Base-by-base conservation (phyloP, 2,329 filamentous ascomycete genomes). In the Venturia oleaginea region DNA sequence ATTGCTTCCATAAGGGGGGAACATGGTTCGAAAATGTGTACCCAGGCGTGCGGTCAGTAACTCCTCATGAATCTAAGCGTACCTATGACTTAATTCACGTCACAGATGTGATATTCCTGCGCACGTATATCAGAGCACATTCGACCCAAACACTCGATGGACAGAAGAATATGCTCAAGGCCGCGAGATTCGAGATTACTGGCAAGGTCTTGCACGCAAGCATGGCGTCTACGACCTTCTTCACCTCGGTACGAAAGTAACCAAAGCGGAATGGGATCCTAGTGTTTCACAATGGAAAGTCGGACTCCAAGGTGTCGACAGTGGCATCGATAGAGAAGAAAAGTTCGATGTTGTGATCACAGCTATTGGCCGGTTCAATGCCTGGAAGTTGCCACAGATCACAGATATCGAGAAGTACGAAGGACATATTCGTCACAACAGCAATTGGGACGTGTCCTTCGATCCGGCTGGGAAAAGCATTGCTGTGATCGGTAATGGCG, bases 71-170 rank as follows among this genome's bases (percentile, higher is more conserved):
- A 19, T 37, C 37, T 27, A 30, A 37, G 10, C 27, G n/a, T 37
- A 0, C 30, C 34, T n/a, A 37, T 19, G 55, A 19, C 32, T 37
- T 30, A 40, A 37, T 8, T 10, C 17, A 51, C 22, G 13, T 27
- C 46, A 51, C 13, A 51, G 46, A 46, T 90, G 87, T 68, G 86
- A 90, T 71, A 83, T 90, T 17, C 86, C 87, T 0, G 83, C 86
- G 0, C 85, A 89, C 71, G 85, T 87, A 24, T 91, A 91, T 69
- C 87, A 90, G 70, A 83, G 83, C 8, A 85, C 84, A 0, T 90
- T 89, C 71, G 78, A 80, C 7, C 86, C 86, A 0, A 90, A 90
- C 64, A 83, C 81, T 0, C 79, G 88, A 67, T 91, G 88, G 88
- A 81, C 80, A 0, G 85, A 89, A 68, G 80, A 86, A 66, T 91